Evolutionary conservation across 2,329 filamentous ascomycete genomes (phyloP), one percentile per base, ranked within the genome.

Genomic region (Penicillium sp.): DNA sequence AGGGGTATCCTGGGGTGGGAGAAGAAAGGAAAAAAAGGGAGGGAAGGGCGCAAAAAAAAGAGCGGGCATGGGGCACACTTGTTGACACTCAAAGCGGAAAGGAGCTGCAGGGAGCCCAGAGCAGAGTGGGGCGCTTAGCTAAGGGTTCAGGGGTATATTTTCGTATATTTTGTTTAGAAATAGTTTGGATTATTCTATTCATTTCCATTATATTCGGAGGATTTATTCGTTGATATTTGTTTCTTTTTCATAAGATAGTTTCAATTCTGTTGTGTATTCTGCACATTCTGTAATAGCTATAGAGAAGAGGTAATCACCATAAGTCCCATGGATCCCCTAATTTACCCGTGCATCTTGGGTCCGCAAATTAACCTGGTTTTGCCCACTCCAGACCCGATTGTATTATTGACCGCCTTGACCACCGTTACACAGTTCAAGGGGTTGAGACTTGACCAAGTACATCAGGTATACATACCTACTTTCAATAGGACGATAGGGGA

Each of bases 51-150:
- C 45, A 47, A 56, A 47, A 58, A 57, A 57, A 54, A 49, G 51
- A 44, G 52, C 40, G 43, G 46, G 47, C 41, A 47, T 44, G 39
- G 45, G 43, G 52, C 42, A 38, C 29, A 38, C 40, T 46, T 50
- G 49, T 54, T 56, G 55, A 53, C 51, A 52, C 44, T 44, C 42
- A 50, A 55, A 45, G 39, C 29, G 56, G 57, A 50, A 59, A 58
- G 42, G 57, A 59, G 47, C 57, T 58, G 57, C 57, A 59, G 57
- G 55, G 52, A 59, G 56, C 45, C 55, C 50, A 53, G 56, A 50
- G 44, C 42, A 32, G 27, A 38, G 44, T 51, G 49, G 53, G 37
- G 20, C 37, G 51, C 48, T 57, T 59, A 59, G 42, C 34, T 57
- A 54, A 57, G 27, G 9, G 29, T 44, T 56, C 53, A 56, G 55